Base-by-base conservation (phyloP, 495 filamentous ascomycete genomes). In the Chaetomium cochliodes region DNA sequence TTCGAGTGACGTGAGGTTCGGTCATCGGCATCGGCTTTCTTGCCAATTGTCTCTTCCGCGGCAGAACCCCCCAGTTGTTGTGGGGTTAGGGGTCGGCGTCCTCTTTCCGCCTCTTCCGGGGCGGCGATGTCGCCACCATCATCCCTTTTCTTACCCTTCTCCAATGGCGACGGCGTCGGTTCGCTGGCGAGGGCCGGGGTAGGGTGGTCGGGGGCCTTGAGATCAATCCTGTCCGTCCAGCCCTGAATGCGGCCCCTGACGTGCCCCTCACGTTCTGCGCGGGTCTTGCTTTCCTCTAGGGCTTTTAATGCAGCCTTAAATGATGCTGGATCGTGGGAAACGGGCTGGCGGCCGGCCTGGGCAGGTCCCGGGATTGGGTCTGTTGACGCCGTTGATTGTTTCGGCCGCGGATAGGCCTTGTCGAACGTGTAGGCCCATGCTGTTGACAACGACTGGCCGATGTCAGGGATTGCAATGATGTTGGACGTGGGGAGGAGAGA, bases 401-500 rank as follows among this genome's bases (percentile, higher is more conserved):
- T 56, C 33, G 53, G 28, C 28, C 28, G 28, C 2, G 28, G 3
- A 30, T 30, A 56, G 9, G 30, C 15, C 53, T 56, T 56, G 6
- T 56, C 53, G 5, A 30, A n/a, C 0, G 30, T 39, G 30, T 56
- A 56, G 53, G 28, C 28, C 53, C 53, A 56, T 56, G 53, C 53
- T 22, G 53, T 23, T 15, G 53, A 11, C 53, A 56, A 23, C 16
- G 53, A 41, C 28, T 56, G 53, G 18, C 53, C 53, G 5, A 56
- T 16, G 53, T 56, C 53, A 15, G 39, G 53, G 30, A 56, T 23
- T 0, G 53, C 30, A 1, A 56, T 41, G 33, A 56, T 41, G 1
- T 41, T 26, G 0, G 23, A 23, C 30, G 0, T 39, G 53, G 53
- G 53, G 2, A 41, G 30, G 18, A 56, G 30, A 5, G 53, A 33